These are phyloP conservation scores for Colletotrichum sp. DNA, from an alignment of 2,329 filamentous ascomycete species.

Conservation along the genomic window DNA sequence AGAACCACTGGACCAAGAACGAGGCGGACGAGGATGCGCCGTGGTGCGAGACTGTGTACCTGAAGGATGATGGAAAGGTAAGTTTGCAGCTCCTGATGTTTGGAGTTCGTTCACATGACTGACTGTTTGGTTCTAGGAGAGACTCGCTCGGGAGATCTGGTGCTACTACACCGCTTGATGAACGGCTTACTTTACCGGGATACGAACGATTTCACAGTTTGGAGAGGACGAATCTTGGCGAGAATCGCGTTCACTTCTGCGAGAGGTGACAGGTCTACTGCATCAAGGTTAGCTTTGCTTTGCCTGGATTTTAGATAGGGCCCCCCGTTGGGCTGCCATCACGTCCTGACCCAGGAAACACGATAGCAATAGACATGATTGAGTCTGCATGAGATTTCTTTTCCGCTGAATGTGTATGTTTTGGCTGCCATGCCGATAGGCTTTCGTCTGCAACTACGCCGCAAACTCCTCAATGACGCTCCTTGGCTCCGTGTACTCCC, in stretches of 20 bases:
- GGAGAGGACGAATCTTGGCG: not conserved
- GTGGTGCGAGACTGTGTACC: not conserved
- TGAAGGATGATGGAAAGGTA: not conserved
- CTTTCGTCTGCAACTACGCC: too few species aligned
- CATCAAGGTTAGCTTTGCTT: not conserved
- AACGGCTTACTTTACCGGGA: fast-evolving
- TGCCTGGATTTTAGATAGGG: not conserved
- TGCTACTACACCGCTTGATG: not conserved
- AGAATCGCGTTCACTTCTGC: not conserved
- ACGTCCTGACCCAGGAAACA: not conserved
- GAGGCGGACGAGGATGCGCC: not conserved
- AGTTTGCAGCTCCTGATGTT: not conserved
- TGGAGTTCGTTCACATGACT: not conserved
- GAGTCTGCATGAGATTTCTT: fast-evolving
- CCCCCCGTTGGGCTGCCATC: not conserved
- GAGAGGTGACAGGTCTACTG: not conserved
- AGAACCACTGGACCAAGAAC: not conserved
- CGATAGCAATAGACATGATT: not conserved
- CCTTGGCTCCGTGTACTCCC: not conserved
- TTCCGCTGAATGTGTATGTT: too few species aligned
- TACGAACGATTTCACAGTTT: not conserved
- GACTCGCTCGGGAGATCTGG: not conserved
- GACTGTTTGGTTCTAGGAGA: not conserved
- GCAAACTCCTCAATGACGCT: not conserved
- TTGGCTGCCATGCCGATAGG: too few species aligned